Evolutionary conservation across 208 protist genomes (phyloP), one percentile per base, ranked within the genome.

Genomic region (Leishmania lainsoni): DNA sequence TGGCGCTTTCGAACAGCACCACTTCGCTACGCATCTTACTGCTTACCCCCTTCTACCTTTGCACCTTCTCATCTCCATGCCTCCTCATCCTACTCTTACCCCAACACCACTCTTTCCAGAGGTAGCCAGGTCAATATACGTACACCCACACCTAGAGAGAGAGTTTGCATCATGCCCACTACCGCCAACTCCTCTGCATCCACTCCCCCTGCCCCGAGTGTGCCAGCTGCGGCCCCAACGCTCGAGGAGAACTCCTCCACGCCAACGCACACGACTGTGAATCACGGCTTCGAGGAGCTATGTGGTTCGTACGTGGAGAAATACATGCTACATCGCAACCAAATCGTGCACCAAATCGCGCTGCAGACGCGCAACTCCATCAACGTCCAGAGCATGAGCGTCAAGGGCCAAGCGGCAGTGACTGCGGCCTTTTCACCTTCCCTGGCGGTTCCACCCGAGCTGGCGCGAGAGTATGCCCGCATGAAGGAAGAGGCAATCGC

Each of bases 301-400:
- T 86, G 82, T 65, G 76, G 69, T n/a, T 79, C 82, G 16, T 86
- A 86, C 48, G 77, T 79, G 52, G 82, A 86, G 71, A 56, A 66
- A 0, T 75, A 79, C 42, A n/a, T 79, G 5, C 63, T 26, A 12
- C 72, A 73, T 2, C 32, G 49, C 2, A 6, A 42, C 8, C 9
- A 20, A 5, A 8, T 16, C 4, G 63, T 5, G 12, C 69, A 54
- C 12, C 81, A 26, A 16, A 32, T 29, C 49, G 48, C 81, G 0
- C 76, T 85, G 76, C 81, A 85, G n/a, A 20, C 26, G 8, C 81
- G 81, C 51, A 35, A n/a, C 1, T 81, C 71, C 22, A 45, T 73
- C 6, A 80, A 85, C 61, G 74, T 54, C 22, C 74, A 61, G 52
- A 3, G 4, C 16, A 20, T 29, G 9, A 48, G 35, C 49, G 9